Percentiles rank a stretch among this genome's conserved stretches.
Conservation (phyloP, 345 rosid genomes). For the Citrus trifoliata region DNA sequence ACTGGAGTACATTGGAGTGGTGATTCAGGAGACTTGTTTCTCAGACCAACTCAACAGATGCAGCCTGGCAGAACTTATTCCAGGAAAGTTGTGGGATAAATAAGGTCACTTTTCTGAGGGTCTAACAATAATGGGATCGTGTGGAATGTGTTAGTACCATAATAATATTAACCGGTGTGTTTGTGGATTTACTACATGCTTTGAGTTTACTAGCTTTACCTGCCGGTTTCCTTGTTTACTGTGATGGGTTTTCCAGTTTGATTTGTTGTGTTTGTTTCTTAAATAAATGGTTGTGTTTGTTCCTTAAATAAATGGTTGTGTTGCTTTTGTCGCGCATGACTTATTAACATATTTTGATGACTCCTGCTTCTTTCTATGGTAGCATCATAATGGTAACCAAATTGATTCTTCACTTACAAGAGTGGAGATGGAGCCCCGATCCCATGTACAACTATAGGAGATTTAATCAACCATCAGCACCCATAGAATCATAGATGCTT, state of each 20-base stretch:
- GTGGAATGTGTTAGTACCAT: background rate
- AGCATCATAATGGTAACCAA: too few species aligned
- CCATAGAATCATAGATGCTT: too few species aligned
- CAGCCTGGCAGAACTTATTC: constrained; percentile 36
- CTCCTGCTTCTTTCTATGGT: too few species aligned
- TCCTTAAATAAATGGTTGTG: too few species aligned
- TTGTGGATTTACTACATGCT: background rate
- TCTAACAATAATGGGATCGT: background rate
- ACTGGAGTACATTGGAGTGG: constrained; percentile 61
- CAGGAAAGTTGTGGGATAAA: constrained; percentile 53
- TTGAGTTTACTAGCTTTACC: background rate
- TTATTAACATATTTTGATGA: too few species aligned
- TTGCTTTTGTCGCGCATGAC: too few species aligned
- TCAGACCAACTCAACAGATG: constrained; percentile 47
- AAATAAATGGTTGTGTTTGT: too few species aligned
- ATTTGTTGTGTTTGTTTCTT: background rate
- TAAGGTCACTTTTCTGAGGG: background rate
- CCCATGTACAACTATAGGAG: too few species aligned
- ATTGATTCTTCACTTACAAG: too few species aligned
- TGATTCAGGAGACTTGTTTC: constrained; percentile 44
- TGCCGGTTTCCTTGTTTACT: background rate
- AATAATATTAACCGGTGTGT: background rate
- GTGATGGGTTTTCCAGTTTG: background rate
- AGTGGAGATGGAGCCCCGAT: too few species aligned
- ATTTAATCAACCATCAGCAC: too few species aligned